Conservation (phyloP, 2,329 filamentous ascomycete species). For the Claviceps digitariae region DNA sequence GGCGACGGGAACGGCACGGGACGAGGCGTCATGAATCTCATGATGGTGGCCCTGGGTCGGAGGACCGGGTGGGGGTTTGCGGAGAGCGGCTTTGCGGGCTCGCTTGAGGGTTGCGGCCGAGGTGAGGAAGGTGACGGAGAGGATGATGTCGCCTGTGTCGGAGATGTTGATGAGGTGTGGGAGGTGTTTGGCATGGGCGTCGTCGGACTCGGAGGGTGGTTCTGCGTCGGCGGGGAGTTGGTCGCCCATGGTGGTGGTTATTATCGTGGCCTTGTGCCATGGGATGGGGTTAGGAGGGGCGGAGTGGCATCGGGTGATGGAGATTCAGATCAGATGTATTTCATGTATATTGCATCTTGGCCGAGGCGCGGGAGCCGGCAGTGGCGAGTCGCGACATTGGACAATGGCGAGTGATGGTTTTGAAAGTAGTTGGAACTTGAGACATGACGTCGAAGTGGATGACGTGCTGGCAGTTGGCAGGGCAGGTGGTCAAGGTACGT, state of each 20-base stretch:
- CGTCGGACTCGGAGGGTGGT: background rate
- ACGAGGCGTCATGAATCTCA: background rate
- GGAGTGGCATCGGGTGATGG: background rate
- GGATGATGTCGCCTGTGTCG: conserved; percentile 47
- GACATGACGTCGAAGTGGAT: too few relatives aligned
- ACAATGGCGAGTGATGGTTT: too few relatives aligned
- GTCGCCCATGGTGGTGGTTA: background rate
- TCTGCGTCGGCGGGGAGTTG: conserved; percentile 6
- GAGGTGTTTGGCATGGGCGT: conserved; percentile 5
- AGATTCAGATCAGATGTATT: too few relatives aligned
- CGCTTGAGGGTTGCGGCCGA: conserved; percentile 35
- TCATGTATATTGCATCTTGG: too few relatives aligned
- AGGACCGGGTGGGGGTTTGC: conserved; percentile 7
- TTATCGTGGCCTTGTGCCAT: background rate
- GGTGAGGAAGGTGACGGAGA: conserved; percentile 53
- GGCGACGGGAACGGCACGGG: conserved; percentile 18
- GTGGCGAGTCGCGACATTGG: too few relatives aligned
- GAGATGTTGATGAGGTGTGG: conserved; percentile 34
- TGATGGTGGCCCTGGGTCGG: conserved; percentile 16
- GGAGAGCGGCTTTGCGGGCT: conserved; percentile 23
- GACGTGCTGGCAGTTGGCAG: too few relatives aligned
- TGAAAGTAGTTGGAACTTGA: too few relatives aligned
- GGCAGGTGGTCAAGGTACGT: too few relatives aligned
- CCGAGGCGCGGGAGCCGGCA: too few relatives aligned
- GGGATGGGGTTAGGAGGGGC: background rate